Percentiles rank a stretch among this genome's conserved stretches.
phyloP scores from a whole-genome alignment of 768 basidiomycete species.

The Cubamyces sp. region DNA sequence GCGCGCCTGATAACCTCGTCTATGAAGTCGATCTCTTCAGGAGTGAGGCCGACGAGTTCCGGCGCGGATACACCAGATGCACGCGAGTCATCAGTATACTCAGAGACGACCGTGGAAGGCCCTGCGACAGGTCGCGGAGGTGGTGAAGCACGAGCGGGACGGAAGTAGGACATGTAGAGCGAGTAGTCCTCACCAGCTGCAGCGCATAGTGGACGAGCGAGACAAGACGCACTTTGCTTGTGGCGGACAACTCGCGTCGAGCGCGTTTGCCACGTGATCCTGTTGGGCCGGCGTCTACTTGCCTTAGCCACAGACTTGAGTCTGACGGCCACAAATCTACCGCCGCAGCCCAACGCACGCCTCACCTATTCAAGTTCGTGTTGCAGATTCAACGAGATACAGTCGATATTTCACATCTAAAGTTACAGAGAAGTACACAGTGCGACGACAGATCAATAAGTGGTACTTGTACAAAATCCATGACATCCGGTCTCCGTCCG shows the following conservation, averaged over 20 bases:
- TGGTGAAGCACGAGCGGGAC: slow-evolving; percentile 40
- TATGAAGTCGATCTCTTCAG: slow-evolving; percentile 66
- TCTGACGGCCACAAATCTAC: not conserved
- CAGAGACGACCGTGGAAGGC: slow-evolving; percentile 13
- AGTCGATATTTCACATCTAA: not conserved
- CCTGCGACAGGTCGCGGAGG: slow-evolving; percentile 28
- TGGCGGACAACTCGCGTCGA: slow-evolving; percentile 20
- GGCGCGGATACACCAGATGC: slow-evolving; percentile 33
- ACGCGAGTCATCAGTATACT: slow-evolving; percentile 28
- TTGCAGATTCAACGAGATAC: no score
- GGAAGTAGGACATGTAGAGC: slow-evolving; percentile 37
- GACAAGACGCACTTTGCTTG: slow-evolving; percentile 8
- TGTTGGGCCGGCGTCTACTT: not conserved
- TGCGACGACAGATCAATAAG: not conserved
- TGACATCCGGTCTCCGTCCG: not conserved
- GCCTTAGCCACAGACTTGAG: no score
- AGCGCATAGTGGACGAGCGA: slow-evolving; percentile 9
- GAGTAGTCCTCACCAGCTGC: not conserved
- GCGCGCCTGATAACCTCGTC: slow-evolving; percentile 76
- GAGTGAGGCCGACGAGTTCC: slow-evolving; percentile 37
- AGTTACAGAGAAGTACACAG: slow-evolving; percentile 4
- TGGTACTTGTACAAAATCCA: not conserved
- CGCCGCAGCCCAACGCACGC: not conserved
- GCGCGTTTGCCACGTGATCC: slow-evolving; percentile 25
- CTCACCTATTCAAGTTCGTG: not conserved